Evolutionary conservation across 2,329 filamentous ascomycete genomes (phyloP).

Genomic region (Microdochium nivale): DNA sequence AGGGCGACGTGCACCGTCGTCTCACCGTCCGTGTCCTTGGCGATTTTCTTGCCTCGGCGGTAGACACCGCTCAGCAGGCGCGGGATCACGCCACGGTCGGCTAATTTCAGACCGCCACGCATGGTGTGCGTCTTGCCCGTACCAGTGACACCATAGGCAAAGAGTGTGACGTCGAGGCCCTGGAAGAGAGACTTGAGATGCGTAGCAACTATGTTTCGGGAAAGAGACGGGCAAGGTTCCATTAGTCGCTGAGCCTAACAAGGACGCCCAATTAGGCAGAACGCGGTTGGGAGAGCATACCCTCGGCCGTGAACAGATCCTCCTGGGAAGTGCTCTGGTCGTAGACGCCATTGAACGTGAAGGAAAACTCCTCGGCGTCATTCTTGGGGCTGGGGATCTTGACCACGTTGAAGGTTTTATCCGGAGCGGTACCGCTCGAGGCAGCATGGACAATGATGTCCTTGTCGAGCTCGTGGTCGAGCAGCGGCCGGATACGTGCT

Average conservation of each 20-base stretch:
- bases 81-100: conserved; percentile 82
- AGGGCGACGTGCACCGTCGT: conserved; percentile 67
- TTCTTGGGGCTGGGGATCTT: conserved; percentile 94
- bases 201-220: conserved; percentile 57
- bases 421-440: conserved; percentile 41
- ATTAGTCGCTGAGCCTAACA: conserved; percentile 3
- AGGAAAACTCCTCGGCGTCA: conserved; percentile 81
- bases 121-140: conserved; percentile 96
- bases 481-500: conserved; percentile 79
- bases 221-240: conserved; percentile 8
- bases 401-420: conserved; percentile 59
- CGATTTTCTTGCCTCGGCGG: conserved; percentile 73
- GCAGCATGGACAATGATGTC: conserved; percentile 75
- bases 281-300: conserved; percentile 34
- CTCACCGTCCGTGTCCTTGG: conserved; percentile 65
- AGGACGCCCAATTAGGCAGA: not conserved
- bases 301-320: conserved; percentile 80
- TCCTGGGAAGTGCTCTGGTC: conserved; percentile 74
- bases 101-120: conserved; percentile 80
- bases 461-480: conserved; percentile 76
- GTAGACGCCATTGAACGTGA: conserved; percentile 92
- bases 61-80: conserved; percentile 79
- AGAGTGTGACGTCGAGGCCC: conserved; percentile 80
- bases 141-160: conserved; percentile 88
- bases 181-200: conserved; percentile 88